Evolutionary conservation across 2,329 filamentous ascomycete species (phyloP), one percentile per base, ranked within the genome.

Genomic region (Talaromyces pinophilus): DNA sequence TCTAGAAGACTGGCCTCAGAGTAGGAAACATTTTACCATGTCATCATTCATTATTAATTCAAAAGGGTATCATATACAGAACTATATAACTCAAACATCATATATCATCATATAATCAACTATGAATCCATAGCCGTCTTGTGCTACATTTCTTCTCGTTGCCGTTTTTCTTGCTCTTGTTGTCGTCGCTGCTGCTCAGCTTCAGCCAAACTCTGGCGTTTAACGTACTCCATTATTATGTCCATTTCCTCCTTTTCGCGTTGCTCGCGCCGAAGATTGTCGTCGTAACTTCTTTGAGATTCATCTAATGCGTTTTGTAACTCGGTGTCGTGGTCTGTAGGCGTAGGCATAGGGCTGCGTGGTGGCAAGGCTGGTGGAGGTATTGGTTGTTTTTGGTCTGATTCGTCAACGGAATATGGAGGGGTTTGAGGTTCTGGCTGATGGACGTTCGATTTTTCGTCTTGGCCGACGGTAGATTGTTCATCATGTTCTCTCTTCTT

Each of bases 161-260:
- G 10, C 28, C 19, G 52, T 19, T 35, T 8, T 30, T 3, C n/a
- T 22, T 63, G 64, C 35, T 54, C 28, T 33, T 54, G 25, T 30
- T 30, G 25, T 33, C 50, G 50, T 6, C 50, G 64, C 38, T 61
- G 35, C 30, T 57, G 59, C 33, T 68, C 67, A 2, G 59, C 38
- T 50, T 70, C 70, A 1, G 67, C 67, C 50, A 92, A 74, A 75
- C 90, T 92, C 80, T 93, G 90, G 80, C 88, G 90, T 82, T 90
- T 91, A 48, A 92, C 84, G 76, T 92, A 92, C 72, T 92, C 90
- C 74, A 93, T 76, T 8, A 93, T 86, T 66, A 90, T 87, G 65
- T 92, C 86, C 74, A 93, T 90, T 73, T 93, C 90, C 0, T 83
- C 86, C 72, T 78, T 82, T 42, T 80, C 77, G 2, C 87, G 70